Conservation (phyloP, 2,329 filamentous ascomycete species). For the Cercospora beticola region DNA sequence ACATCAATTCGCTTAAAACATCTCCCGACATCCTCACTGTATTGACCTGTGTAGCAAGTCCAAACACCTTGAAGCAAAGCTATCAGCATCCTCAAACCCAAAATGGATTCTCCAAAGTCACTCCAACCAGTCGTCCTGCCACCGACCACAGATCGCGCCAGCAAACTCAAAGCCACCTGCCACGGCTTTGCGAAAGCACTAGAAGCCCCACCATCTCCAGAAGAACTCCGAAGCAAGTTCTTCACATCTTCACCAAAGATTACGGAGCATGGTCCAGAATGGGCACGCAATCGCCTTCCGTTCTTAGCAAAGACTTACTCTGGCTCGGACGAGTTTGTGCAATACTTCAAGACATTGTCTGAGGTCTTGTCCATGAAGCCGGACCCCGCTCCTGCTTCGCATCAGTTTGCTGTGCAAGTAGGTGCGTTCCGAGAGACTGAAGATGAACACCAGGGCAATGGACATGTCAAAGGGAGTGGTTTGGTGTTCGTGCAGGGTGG, state of each 20-base stretch:
- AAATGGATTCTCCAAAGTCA: not conserved
- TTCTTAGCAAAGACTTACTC: conserved; percentile 1
- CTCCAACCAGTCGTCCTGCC: not conserved
- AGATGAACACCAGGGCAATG: not conserved
- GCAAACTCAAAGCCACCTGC: not conserved
- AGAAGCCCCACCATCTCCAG: not conserved
- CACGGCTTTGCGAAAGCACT: conserved; percentile 2
- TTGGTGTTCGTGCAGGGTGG: conserved; percentile 3
- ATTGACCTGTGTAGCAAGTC: not conserved
- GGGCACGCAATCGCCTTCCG: not conserved
- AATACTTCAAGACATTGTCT: not conserved
- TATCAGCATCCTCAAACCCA: not conserved
- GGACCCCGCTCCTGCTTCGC: not conserved
- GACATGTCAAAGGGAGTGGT: not conserved
- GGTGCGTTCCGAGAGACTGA: not conserved
- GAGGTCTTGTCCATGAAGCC: not conserved
- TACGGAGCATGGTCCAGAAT: not conserved
- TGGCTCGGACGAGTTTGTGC: not conserved
- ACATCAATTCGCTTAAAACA: not conserved
- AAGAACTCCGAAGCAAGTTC: not conserved
- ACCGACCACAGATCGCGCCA: conserved; percentile 2
- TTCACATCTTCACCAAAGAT: not conserved
- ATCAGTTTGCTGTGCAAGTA: conserved; percentile 4
- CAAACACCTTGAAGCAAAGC: not conserved
- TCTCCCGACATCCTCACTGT: too few species aligned